phyloP scores from a whole-genome alignment of 495 filamentous ascomycete species.

The Xylaria acuta region DNA sequence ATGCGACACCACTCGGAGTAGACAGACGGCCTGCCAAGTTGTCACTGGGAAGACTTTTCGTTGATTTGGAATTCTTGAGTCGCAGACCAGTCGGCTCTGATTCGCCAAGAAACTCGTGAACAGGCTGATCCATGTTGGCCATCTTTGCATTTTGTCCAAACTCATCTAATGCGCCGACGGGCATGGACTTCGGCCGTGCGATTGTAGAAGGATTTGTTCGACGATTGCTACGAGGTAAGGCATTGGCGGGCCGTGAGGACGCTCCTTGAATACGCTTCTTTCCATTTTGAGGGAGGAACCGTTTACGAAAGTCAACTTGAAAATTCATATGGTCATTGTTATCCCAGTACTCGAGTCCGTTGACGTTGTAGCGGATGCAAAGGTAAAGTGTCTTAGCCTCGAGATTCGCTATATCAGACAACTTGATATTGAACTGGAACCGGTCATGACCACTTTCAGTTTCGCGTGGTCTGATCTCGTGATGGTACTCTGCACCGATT shows the following conservation, averaged over 20 bases:
- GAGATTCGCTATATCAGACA: constrained; percentile 87
- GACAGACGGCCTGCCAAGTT: constrained; percentile 55
- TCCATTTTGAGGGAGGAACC: constrained; percentile 63
- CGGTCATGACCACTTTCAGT: constrained; percentile 75
- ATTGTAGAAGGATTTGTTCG: constrained; percentile 54
- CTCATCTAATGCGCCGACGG: constrained; percentile 67
- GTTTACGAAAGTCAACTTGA: constrained; percentile 89
- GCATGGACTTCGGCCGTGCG: constrained; percentile 66
- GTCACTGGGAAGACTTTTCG: constrained; percentile 54
- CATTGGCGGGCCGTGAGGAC: constrained; percentile 59
- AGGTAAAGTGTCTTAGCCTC: constrained; percentile 89
- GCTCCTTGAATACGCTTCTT: constrained; percentile 57
- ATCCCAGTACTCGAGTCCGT: constrained; percentile 92
- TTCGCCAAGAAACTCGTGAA: constrained; percentile 62
- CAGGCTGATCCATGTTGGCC: constrained; percentile 61
- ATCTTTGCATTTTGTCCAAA: constrained; percentile 66
- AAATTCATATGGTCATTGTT: constrained; percentile 88
- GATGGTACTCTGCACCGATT: constrained; percentile 83
- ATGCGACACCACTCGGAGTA: constrained; percentile 73
- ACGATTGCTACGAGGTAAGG: constrained; percentile 79
- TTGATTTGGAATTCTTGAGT: constrained; percentile 59
- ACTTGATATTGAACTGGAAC: constrained; percentile 92
- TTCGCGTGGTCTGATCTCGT: constrained; percentile 74
- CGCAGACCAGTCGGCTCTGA: constrained; percentile 50
- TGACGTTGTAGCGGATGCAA: constrained; percentile 87